Base-by-base conservation (phyloP, 2,329 filamentous ascomycete species). In the Sphaerostilbella broomeana region DNA sequence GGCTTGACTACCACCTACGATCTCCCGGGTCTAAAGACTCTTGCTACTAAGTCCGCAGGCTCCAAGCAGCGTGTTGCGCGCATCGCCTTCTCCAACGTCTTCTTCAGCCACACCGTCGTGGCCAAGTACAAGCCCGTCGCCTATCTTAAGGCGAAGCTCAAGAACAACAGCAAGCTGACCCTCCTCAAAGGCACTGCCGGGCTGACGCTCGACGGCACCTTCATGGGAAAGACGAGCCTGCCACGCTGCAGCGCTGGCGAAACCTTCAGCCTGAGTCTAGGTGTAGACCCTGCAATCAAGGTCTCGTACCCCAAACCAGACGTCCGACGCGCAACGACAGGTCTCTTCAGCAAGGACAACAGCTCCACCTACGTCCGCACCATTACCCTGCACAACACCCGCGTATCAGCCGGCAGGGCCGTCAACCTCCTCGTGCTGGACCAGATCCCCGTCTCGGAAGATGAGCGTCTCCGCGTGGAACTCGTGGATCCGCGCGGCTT, bases 1-100 rank as follows among this genome's bases (percentile, higher is more conserved):
- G 78, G 77, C 5, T 60, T 81, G 38, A 79, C 75, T 0, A 71
- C 73, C 0, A 77, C 70, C 2, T 81, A 81, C 53, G 76, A 80
- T 40, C 64, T 81, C 0, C 74, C 75, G 0, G 73, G 72, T 0
- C 51, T 65, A 21, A 79, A 78, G 57, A 77, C 75, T 0, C 62
- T 82, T 4, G 53, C 61, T 0, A 73, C 77, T 1, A 69, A 67
- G 12, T 61, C 65, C 20, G 68, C 65, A 0, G 60, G 66, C 1
- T 70, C 68, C 13, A 76, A 77, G 56, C 77, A 81, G 55, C 75
- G 77, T 25, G 73, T 82, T 32, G 71, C 73, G 2, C 69, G 73
- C 33, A 57, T 81, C 32, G 53, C 61, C 8, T 72, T 79, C 44
- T 54, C 63, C 17, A 61, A 65, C 40, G 62, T 80, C 20, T 46